Evolutionary conservation across 2,329 filamentous ascomycete genomes (phyloP), one percentile per base, ranked within the genome.

Genomic region (Fusarium guadeloupense): DNA sequence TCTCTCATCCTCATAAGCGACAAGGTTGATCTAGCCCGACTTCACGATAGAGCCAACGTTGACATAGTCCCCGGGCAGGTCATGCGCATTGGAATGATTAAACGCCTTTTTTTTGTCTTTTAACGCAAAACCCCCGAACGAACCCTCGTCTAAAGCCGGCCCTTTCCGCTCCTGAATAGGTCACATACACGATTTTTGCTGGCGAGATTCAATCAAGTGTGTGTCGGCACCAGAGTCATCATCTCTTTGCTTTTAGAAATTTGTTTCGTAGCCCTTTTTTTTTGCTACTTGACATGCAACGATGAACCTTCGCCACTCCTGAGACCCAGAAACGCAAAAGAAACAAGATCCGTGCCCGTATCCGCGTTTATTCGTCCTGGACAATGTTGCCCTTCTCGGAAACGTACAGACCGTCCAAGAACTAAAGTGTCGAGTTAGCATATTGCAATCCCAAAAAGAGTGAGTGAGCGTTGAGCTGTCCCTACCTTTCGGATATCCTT

Each of bases 401-500:
- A 77, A 99, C 95, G 87, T 99, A 99, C 81, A 99, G 87, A 89
- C 95, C 95, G 85, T 99, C 96, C 87, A 99, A 89, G 91, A 99
- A 99, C 92, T 96, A 75, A 64, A 20, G 19, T 25, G 47, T 19
- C 46, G 51, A 64, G 71, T 69, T 64, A 73, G 67, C 57, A 52
- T 50, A 37, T 33, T 41, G 26, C 12, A 16, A 19, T 3, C n/a
- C n/a, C 10, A 46, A 9, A 26, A 40, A n/a, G 33, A 14, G 16
- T 8, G 26, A 40, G 21, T 37, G 21, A 35, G 25, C 19, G 33
- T 6, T 7, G 13, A 10, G 12, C 33, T 26, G 35, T 31, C 30
- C 82, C 71, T 77, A 93, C 90, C 91, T 97, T 97, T 85, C 96
- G 93, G 86, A 99, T 99, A 97, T 99, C 95, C 93, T 99, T 99